A percentile compares a stretch with the other conserved stretches of the same genome.
Conservation (phyloP, 129 eudicot species). For the Dittrichia graveolens region DNA sequence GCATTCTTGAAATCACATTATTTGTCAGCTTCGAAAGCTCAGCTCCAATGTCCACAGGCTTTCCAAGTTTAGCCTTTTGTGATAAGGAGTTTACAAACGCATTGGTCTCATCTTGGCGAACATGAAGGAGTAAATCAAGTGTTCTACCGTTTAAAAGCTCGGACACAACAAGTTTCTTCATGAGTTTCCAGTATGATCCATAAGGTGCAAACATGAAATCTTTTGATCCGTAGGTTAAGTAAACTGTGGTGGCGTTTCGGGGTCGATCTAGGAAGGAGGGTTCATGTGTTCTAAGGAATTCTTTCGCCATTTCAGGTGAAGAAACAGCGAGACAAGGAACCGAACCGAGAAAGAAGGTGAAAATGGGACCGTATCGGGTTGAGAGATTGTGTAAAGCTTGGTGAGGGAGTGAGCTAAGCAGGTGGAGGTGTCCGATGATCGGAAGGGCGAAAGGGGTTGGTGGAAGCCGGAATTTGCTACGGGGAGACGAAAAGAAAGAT, state of each 20-base stretch:
- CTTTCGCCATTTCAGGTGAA: conserved; percentile 61
- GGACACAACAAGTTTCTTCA: conserved; percentile 65
- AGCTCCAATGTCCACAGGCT: conserved; percentile 47
- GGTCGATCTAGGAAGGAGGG: conserved; percentile 50
- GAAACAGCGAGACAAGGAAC: conserved; percentile 59
- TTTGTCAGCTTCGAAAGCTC: conserved; percentile 61
- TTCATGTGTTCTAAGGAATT: conserved; percentile 64
- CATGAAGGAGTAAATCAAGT: conserved; percentile 49
- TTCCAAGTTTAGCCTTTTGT: conserved; percentile 34
- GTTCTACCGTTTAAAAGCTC: conserved; percentile 55
- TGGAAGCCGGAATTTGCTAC: conserved; percentile 38
- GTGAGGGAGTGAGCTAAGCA: conserved; percentile 64
- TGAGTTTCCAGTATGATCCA: conserved; percentile 68
- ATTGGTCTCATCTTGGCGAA: conserved; percentile 49
- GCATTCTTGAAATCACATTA: conserved; percentile 60
- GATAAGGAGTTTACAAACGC: conserved; percentile 34
- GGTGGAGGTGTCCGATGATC: conserved; percentile 68
- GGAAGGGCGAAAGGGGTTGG: conserved; percentile 60
- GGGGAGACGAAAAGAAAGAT: conserved; percentile 5
- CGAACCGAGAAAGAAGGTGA: conserved; percentile 54
- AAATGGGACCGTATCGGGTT: conserved; percentile 44
- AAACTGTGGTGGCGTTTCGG: conserved; percentile 39
- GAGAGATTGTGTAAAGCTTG: conserved; percentile 63
- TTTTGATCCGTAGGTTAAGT: conserved; percentile 63
- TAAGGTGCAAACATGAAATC: conserved; percentile 71